Evolutionary conservation across 805 yeast genomes (phyloP).

Genomic region (Suhomyces canberraensis): DNA sequence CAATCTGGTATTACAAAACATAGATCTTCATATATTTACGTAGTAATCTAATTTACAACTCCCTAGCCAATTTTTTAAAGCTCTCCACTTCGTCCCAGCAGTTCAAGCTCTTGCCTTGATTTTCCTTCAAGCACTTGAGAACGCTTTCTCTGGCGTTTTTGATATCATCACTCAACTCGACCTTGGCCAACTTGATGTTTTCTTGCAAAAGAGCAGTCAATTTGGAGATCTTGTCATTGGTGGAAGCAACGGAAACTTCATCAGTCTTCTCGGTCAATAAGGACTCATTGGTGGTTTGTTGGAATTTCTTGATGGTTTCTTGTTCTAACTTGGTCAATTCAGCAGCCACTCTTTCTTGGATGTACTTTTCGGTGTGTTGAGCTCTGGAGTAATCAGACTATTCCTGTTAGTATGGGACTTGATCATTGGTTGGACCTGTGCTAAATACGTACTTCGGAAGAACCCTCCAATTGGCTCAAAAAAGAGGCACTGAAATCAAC

Average conservation of each 20-base stretch:
- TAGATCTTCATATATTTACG: not conserved
- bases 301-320: constrained; percentile 51
- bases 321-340: constrained; percentile 54
- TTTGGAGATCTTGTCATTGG: constrained; percentile 41
- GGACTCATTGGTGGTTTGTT: constrained; percentile 44
- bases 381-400: constrained; percentile 65
- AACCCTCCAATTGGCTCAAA: constrained; percentile 57
- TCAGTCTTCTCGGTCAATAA: constrained; percentile 29
- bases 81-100: constrained; percentile 79
- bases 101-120: constrained; percentile 63
- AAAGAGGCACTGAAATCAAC: constrained; percentile 65
- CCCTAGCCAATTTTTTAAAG: constrained; percentile 58
- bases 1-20: not conserved
- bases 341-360: constrained; percentile 61
- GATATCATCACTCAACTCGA: constrained; percentile 37
- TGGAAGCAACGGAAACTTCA: constrained; percentile 27
- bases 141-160: constrained; percentile 48
- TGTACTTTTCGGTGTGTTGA: constrained; percentile 62
- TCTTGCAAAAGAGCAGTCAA: constrained; percentile 35
- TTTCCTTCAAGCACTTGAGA: constrained; percentile 57
- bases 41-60: constrained; percentile 24
- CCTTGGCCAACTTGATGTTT: constrained; percentile 29
- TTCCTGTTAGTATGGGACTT: constrained; percentile 7
- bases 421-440: not conserved
- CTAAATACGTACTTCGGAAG: constrained; percentile 45